phyloP scores from a whole-genome alignment of 805 yeast species.

The Sugiyamaella lignohabitans region DNA sequence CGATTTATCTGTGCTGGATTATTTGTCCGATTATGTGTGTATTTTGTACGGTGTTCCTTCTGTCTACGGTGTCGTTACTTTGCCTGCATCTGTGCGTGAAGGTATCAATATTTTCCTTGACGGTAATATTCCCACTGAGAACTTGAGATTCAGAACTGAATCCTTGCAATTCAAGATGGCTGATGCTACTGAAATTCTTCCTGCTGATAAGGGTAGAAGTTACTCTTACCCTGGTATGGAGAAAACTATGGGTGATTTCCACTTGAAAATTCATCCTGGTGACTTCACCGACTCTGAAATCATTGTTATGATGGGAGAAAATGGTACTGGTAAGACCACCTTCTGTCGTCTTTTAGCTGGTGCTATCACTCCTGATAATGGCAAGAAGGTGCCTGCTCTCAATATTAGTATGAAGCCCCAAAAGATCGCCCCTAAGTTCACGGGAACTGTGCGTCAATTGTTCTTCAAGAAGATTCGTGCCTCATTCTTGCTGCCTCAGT shows the following conservation, averaged over 20 bases:
- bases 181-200: conserved; percentile 76
- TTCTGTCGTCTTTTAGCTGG: conserved; percentile 95
- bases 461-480: conserved; percentile 96
- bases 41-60: conserved; percentile 97
- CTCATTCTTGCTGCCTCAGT: conserved; percentile 90
- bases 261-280: conserved; percentile 73
- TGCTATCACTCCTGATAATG: conserved; percentile 79
- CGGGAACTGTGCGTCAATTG: conserved; percentile 96
- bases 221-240: conserved; percentile 73
- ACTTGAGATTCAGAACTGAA: conserved; percentile 93
- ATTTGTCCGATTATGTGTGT: conserved; percentile 93
- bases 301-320: conserved; percentile 99
- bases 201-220: conserved; percentile 71
- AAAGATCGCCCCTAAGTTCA: conserved; percentile 97
- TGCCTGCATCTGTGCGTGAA: conserved; percentile 96
- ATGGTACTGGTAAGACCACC: conserved; percentile 99
- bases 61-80: conserved; percentile 95
- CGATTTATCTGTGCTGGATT: conserved; percentile 95
- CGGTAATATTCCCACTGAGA: conserved; percentile 96
- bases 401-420: conserved; percentile 98
- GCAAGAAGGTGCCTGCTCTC: conserved; percentile 72
- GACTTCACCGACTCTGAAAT: conserved; percentile 94
- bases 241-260: conserved; percentile 96
- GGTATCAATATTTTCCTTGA: conserved; percentile 98
- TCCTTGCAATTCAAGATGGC: conserved; percentile 87